Conservation (phyloP, 768 basidiomycete species). For the Megacollybia marginata region DNA sequence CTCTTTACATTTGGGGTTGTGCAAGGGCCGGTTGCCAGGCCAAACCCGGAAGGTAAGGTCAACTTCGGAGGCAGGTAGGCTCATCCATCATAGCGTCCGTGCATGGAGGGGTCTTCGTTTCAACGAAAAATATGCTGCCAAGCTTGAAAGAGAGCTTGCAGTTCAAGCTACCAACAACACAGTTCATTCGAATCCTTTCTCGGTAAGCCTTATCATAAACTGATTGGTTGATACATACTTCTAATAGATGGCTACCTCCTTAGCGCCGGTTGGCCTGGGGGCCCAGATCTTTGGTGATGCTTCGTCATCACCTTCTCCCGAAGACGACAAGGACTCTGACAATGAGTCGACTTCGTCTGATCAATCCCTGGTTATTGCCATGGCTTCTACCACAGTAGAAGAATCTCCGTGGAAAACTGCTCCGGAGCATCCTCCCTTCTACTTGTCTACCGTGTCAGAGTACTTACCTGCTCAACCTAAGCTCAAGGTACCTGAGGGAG, state of each 20-base stretch:
- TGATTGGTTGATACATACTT: neutral
- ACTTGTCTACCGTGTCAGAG: slow-evolving; percentile 70
- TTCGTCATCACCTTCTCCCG: slow-evolving; percentile 10
- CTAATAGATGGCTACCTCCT: slow-evolving; percentile 15
- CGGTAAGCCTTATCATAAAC: slow-evolving; percentile 31
- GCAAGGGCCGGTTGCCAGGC: slow-evolving; percentile 62
- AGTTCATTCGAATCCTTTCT: slow-evolving; percentile 59
- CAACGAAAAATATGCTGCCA: slow-evolving; percentile 69
- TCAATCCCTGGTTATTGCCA: slow-evolving; percentile 46
- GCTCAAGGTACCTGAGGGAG: slow-evolving; percentile 33
- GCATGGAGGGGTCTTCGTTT: slow-evolving; percentile 73
- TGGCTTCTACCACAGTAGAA: slow-evolving; percentile 44
- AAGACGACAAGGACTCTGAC: slow-evolving; percentile 25
- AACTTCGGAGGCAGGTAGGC: neutral
- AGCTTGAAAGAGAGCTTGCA: slow-evolving; percentile 52
- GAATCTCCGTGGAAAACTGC: slow-evolving; percentile 63
- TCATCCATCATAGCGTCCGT: slow-evolving; percentile 47
- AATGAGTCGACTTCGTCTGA: slow-evolving; percentile 31
- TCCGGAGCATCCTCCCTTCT: slow-evolving; percentile 60
- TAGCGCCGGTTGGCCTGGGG: slow-evolving; percentile 44
- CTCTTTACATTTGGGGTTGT: slow-evolving; percentile 83
- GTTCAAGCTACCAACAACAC: slow-evolving; percentile 23
- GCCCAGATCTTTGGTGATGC: slow-evolving; percentile 56
- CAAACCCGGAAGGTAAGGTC: slow-evolving; percentile 67
- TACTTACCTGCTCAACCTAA: slow-evolving; percentile 58